Conservation (phyloP, 176 grass and related monocot species). For the Oryza meridionalis region DNA sequence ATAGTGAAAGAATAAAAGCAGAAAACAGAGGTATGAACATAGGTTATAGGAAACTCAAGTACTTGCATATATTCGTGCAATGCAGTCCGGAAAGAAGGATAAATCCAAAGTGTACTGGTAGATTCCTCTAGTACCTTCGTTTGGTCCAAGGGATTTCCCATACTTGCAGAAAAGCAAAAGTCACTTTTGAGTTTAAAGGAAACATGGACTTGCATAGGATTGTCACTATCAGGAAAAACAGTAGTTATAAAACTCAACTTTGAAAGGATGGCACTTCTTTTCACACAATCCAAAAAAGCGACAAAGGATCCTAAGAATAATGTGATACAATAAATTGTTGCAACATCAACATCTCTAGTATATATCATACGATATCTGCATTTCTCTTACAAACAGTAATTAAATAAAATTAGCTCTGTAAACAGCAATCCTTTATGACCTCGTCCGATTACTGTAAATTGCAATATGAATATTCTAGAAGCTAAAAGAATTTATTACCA, state of each 20-base stretch:
- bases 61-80: constrained; percentile 18
- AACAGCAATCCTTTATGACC: not conserved
- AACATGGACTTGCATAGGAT: constrained; percentile 13
- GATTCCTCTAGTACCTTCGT: constrained; percentile 33
- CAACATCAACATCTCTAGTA: not conserved
- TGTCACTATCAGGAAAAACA: constrained; percentile 34
- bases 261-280: constrained; percentile 36
- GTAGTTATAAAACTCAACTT: constrained; percentile 2
- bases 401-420: constrained; percentile 6
- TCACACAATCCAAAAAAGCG: constrained; percentile 17
- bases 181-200: constrained; percentile 39
- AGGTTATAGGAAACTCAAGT: constrained; percentile 2
- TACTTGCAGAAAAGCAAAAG: constrained; percentile 39
- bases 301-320: constrained; percentile 18
- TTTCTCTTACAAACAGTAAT: not conserved
- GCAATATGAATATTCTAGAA: not conserved
- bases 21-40: not conserved
- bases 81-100: constrained; percentile 25
- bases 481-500: not conserved
- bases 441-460: not conserved
- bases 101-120: constrained; percentile 27
- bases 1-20: constrained; percentile 25
- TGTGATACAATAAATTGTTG: constrained; percentile 15
- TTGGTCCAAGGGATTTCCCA: constrained; percentile 36
- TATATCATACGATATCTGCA: not conserved